Conservation (phyloP, 2,329 filamentous ascomycete genomes). For the Hymenoscyphus occultus region DNA sequence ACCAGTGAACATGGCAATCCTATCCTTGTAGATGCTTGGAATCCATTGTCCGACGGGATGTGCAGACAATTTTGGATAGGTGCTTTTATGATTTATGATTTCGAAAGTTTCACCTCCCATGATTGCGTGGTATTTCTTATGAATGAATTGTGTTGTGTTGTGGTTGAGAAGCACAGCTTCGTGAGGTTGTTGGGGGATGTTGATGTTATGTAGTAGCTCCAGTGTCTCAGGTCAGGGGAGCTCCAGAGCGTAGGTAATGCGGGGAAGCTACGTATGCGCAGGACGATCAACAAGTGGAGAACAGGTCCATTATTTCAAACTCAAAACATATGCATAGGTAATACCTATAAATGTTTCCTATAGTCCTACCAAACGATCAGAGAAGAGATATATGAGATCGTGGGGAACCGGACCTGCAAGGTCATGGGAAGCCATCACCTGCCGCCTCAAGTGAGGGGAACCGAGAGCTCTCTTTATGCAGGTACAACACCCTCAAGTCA, state of each 20-base stretch:
- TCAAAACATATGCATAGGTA: neutral
- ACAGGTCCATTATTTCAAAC: neutral
- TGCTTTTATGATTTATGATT: constrained; percentile 28
- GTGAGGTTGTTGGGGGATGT: neutral
- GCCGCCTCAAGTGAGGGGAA: constrained; percentile 1
- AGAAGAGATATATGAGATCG: neutral
- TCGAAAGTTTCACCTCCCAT: constrained; percentile 37
- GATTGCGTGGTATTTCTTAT: constrained; percentile 24
- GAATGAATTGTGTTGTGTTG: constrained; percentile 19
- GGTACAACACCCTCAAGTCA: constrained; percentile 5
- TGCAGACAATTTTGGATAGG: constrained; percentile 35
- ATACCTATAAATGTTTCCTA: no score
- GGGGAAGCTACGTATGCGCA: constrained; percentile 2
- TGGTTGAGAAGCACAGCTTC: constrained; percentile 11
- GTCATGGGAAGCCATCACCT: constrained; percentile 2
- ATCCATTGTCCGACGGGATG: constrained; percentile 73
- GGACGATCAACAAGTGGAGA: constrained; percentile 3
- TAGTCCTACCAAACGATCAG: neutral
- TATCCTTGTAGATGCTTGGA: constrained; percentile 77
- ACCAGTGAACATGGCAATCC: constrained; percentile 77
- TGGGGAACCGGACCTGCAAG: neutral
- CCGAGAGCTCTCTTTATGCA: constrained; percentile 1
- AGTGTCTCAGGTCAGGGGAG: neutral
- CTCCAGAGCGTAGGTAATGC: neutral
- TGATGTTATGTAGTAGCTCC: neutral